Percentiles rank a stretch among this genome's conserved stretches.
phyloP scores from a whole-genome alignment of 768 basidiomycete species.

The Austroboletus festivus region DNA sequence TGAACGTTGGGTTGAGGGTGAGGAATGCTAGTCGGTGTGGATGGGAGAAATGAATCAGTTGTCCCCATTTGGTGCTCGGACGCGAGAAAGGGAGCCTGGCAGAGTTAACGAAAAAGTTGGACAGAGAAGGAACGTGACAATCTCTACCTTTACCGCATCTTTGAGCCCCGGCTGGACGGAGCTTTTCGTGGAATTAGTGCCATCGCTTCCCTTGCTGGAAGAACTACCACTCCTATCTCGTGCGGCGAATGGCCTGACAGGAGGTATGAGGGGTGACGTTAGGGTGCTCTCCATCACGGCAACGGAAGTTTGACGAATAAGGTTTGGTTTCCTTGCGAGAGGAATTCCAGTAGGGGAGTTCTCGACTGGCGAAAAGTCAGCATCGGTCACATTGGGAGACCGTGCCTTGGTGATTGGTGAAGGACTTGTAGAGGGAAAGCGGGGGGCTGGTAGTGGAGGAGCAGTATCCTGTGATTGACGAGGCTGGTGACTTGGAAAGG shows the following conservation, averaged over 20 bases:
- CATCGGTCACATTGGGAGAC: slow-evolving; percentile 31
- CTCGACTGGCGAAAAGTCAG: slow-evolving; percentile 15
- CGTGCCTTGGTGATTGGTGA: slow-evolving; percentile 33
- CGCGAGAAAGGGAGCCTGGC: slow-evolving; percentile 61
- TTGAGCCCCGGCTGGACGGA: slow-evolving; percentile 58
- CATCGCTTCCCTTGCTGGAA: slow-evolving; percentile 38
- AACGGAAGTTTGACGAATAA: slow-evolving; percentile 50
- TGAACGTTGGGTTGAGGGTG: slow-evolving; percentile 36
- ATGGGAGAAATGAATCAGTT: slow-evolving; percentile 70
- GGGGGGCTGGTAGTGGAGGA: slow-evolving; percentile 24
- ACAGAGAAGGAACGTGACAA: not conserved
- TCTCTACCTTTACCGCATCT: slow-evolving; percentile 65
- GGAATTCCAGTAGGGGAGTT: slow-evolving; percentile 6
- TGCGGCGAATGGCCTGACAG: slow-evolving; percentile 44
- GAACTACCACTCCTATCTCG: slow-evolving; percentile 51
- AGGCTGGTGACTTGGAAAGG: slow-evolving; percentile 56
- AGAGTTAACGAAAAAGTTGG: slow-evolving; percentile 2
- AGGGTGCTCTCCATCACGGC: slow-evolving; percentile 50
- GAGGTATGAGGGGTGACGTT: slow-evolving; percentile 39
- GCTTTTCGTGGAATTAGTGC: slow-evolving; percentile 23
- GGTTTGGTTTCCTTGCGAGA: slow-evolving; percentile 35
- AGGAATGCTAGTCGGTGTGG: slow-evolving; percentile 50
- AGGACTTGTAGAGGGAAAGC: slow-evolving; percentile 29
- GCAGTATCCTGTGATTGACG: slow-evolving; percentile 55
- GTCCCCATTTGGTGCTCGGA: slow-evolving; percentile 70